These are phyloP conservation scores for Suillus subluteus DNA, from an alignment of 768 basidiomycete genomes.

Conservation along the genomic window DNA sequence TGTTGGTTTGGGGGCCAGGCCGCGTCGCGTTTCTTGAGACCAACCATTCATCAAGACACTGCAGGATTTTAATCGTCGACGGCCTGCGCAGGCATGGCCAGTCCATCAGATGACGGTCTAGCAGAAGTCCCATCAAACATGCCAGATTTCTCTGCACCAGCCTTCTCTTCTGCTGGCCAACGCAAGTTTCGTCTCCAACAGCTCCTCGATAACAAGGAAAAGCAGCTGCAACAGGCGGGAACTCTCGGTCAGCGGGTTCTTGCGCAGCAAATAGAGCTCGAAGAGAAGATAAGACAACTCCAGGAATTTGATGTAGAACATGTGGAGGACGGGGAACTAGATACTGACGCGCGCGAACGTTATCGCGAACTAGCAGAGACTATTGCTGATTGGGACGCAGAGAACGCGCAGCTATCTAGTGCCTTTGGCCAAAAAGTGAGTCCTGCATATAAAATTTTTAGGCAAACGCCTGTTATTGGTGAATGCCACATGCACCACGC, in stretches of 20 bases:
- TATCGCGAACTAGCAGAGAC: slow-evolving; percentile 80
- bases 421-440: slow-evolving; percentile 68
- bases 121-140: slow-evolving; percentile 36
- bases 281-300: slow-evolving; percentile 82
- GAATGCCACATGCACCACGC: slow-evolving; percentile 3
- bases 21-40: slow-evolving; percentile 9
- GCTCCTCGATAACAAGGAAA: slow-evolving; percentile 88
- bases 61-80: slow-evolving; percentile 11
- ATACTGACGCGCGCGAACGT: slow-evolving; percentile 68
- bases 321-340: slow-evolving; percentile 63
- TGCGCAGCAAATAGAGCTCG: slow-evolving; percentile 90
- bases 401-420: slow-evolving; percentile 76
- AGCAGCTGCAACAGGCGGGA: slow-evolving; percentile 89
- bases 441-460: slow-evolving; percentile 18
- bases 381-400: slow-evolving; percentile 74
- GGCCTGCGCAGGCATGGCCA: slow-evolving; percentile 41
- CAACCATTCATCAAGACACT: slow-evolving; percentile 17
- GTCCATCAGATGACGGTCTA: slow-evolving; percentile 42
- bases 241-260: slow-evolving; percentile 93
- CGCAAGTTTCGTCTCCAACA: slow-evolving; percentile 64
- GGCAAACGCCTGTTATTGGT: not conserved
- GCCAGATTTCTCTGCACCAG: slow-evolving; percentile 45
- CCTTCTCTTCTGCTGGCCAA: slow-evolving; percentile 57
- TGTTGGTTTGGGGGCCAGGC: slow-evolving; percentile 7
- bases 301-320: slow-evolving; percentile 72